These are phyloP conservation scores for Trichosporon sp. DNA, from an alignment of 1,284 basidiomycete genomes.

Conservation along the genomic window DNA sequence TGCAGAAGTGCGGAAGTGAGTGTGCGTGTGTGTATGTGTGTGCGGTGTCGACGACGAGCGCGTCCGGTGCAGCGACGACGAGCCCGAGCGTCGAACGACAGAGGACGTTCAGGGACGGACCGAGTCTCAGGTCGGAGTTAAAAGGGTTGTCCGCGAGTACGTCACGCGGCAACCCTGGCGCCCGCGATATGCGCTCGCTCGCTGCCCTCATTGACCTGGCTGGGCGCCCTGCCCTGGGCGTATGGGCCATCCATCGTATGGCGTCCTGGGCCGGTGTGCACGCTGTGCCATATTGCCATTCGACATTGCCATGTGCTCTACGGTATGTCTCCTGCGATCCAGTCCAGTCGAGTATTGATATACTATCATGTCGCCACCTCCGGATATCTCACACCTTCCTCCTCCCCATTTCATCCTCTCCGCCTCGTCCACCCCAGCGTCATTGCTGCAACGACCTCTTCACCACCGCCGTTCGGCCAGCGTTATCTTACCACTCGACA, in stretches of 20 bases:
- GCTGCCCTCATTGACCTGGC: too few relatives aligned
- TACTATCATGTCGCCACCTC: slow-evolving; percentile 2
- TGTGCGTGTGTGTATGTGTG: background rate
- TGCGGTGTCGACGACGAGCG: background rate
- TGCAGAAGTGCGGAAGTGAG: background rate
- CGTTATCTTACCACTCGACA: background rate
- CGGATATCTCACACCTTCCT: background rate
- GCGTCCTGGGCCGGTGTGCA: background rate
- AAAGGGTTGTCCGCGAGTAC: slow-evolving; percentile 1
- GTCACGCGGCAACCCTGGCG: background rate
- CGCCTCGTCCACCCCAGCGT: background rate
- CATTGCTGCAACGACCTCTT: background rate
- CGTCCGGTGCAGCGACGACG: background rate
- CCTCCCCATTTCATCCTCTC: background rate
- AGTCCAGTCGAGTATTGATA: background rate
- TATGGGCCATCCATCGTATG: too few relatives aligned
- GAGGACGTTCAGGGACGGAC: background rate
- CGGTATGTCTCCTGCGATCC: background rate
- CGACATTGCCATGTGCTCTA: background rate
- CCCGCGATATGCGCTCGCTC: background rate
- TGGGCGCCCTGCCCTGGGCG: too few relatives aligned
- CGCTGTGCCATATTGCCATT: background rate
- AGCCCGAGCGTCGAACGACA: background rate
- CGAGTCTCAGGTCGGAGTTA: slow-evolving; percentile 2
- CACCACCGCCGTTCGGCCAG: background rate